A percentile compares a stretch with the other conserved stretches of the same genome.
Conservation (phyloP, 2,329 filamentous ascomycete species). For the Colletotrichum ledebouriae region DNA sequence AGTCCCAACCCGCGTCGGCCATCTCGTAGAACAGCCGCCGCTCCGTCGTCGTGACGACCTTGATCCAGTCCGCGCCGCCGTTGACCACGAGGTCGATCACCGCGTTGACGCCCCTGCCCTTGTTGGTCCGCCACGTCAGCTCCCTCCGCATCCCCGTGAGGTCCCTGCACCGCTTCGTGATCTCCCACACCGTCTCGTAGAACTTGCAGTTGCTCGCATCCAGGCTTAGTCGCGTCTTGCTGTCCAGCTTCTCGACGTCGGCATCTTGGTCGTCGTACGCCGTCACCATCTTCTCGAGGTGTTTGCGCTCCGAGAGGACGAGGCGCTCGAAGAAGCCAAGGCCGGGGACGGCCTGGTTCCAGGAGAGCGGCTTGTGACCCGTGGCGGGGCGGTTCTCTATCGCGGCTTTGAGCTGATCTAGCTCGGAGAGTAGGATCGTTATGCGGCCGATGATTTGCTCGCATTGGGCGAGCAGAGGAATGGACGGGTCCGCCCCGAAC, state of each 20-base stretch:
- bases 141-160: constrained; percentile 38
- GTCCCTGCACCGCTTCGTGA: constrained; percentile 39
- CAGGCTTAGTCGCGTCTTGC: constrained; percentile 28
- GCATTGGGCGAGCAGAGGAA: constrained; percentile 32
- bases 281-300: constrained; percentile 39
- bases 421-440: constrained; percentile 29
- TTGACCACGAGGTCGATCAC: constrained; percentile 40
- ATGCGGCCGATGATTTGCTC: constrained; percentile 33
- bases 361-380: constrained; percentile 34
- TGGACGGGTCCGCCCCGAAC: constrained; percentile 22
- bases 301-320: constrained; percentile 39
- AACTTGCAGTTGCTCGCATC: constrained; percentile 43
- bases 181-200: constrained; percentile 41
- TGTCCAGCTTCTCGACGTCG: constrained; percentile 25
- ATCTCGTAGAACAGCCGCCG: constrained; percentile 54
- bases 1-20: constrained; percentile 58
- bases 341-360: constrained; percentile 42
- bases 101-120: constrained; percentile 15
- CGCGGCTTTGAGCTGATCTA: constrained; percentile 39
- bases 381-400: constrained; percentile 33
- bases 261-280: constrained; percentile 15
- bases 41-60: constrained; percentile 42
- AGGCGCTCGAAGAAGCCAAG: constrained; percentile 41
- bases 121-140: constrained; percentile 24
- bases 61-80: constrained; percentile 42